A percentile compares a stretch with the other conserved stretches of the same genome.
Conservation (phyloP, 202 grass and related monocot genomes). For the Hordeum pubiflorum region DNA sequence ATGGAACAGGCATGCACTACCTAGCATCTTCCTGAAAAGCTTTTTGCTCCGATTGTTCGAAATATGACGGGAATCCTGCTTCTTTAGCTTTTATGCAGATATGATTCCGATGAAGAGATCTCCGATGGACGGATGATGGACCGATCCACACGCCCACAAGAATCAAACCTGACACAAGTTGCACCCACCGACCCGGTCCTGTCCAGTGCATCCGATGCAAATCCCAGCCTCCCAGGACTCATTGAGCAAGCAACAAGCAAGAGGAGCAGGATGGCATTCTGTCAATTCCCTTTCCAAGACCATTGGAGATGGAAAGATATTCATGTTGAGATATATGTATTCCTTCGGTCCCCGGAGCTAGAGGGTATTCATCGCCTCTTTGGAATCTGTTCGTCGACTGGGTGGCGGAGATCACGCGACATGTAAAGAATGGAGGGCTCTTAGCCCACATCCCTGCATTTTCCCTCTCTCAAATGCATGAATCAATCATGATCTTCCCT, state of each 20-base stretch:
- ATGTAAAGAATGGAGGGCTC: constrained; percentile 35
- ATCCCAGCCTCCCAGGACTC: not conserved
- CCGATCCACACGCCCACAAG: constrained; percentile 2
- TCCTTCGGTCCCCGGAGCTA: constrained; percentile 17
- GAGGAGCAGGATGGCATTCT: constrained; percentile 18
- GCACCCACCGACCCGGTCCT: not conserved
- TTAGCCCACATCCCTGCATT: constrained; percentile 29
- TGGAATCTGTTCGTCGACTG: constrained; percentile 38
- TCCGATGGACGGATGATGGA: not conserved
- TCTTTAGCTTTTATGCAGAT: constrained; percentile 43
- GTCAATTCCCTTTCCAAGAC: constrained; percentile 46
- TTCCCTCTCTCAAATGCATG: not conserved
- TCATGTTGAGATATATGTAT: constrained; percentile 28
- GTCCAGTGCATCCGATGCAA: constrained; percentile 8
- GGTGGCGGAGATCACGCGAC: constrained; percentile 14
- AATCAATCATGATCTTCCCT: constrained; percentile 2
- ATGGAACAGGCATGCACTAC: constrained; percentile 12
- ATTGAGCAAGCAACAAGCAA: not conserved
- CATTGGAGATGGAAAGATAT: constrained; percentile 42
- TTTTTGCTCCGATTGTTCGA: constrained; percentile 18
- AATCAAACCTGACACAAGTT: constrained; percentile 25
- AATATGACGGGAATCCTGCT: constrained; percentile 49
- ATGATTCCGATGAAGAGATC: constrained; percentile 43
- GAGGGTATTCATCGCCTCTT: constrained; percentile 11
- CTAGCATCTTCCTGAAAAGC: constrained; percentile 29